Percentiles rank a stretch among this genome's conserved stretches.
Conservation (phyloP, 176 grass and related monocot genomes). For the Cenchrus fungigraminus region DNA sequence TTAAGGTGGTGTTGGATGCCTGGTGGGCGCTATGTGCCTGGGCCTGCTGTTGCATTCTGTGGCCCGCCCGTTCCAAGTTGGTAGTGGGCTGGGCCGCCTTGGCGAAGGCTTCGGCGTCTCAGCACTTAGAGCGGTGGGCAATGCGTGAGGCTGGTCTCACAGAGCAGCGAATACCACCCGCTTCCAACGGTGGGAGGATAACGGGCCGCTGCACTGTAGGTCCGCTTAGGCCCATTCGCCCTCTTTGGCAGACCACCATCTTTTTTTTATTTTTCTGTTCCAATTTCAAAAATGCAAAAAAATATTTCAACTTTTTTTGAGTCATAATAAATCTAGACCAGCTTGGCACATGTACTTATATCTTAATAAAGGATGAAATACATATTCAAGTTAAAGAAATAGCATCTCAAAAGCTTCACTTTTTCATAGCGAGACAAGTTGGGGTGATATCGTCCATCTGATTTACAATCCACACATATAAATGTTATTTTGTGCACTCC, state of each 20-base stretch:
- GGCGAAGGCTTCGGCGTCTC: neutral
- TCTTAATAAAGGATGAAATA: no score
- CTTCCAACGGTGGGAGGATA: slow-evolving; percentile 37
- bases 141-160: slow-evolving; percentile 54
- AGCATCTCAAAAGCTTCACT: no score
- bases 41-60: neutral
- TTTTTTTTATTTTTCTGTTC: neutral
- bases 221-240: neutral
- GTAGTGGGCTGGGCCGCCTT: neutral
- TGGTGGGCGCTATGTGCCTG: neutral
- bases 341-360: no score
- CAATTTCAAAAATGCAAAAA: no score
- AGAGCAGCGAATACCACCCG: slow-evolving; percentile 47
- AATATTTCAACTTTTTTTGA: no score
- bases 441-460: no score
- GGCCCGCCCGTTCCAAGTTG: slow-evolving; percentile 28
- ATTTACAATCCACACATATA: no score
- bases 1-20: slow-evolving; percentile 9
- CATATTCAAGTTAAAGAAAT: no score
- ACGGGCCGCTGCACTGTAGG: neutral
- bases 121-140: slow-evolving; percentile 35
- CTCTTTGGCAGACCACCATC: slow-evolving; percentile 14
- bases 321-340: no score
- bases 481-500: no score
- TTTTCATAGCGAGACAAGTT: no score